Evolutionary conservation across 2,329 filamentous ascomycete species (phyloP), one percentile per base, ranked within the genome.

Genomic region (Biscogniauxia mediterranea): DNA sequence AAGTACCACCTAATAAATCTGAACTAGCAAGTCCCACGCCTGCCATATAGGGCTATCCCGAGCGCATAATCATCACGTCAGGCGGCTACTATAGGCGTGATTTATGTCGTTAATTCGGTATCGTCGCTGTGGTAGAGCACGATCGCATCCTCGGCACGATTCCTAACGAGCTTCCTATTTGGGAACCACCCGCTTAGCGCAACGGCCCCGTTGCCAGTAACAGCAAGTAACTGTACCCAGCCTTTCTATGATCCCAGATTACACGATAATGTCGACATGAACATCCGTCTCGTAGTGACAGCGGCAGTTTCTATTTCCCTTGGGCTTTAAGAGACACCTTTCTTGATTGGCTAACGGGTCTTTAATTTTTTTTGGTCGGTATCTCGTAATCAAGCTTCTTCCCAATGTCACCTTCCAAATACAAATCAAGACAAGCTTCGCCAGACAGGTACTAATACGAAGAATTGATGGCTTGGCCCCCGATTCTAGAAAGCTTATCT

Each of bases 81-180:
- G 7, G 11, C 7, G 11, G 28, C 28, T 32, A 9, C 28, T 13
- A 13, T 32, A 9, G 11, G 28, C 7, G 11, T 32, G 28, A 6
- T 32, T 32, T 9, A 32, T 32, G 7, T 32, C 11, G 11, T 32
- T 32, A 32, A 13, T 9, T 57, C 46, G 38, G 46, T 21, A 28
- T 51, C 19, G 46, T 57, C 55, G 46, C 46, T 56, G 3, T 9
- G 28, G 7, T n/a, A 13, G 11, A 17, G 38, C n/a, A 2, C 26
- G 42, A 56, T 56, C 55, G 21, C 55, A 51, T 57, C 55, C 50
- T 57, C 56, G 50, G 49, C 26, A 57, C 56, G n/a, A 42, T 20
- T 54, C 7, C 11, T 54, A 55, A 23, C 49, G 52, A 58, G 52
- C 57, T 58, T 58, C 57, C 57, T 58, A 32, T 54, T 58, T 51